Evolutionary conservation across 2,329 filamentous ascomycete species (phyloP).

Genomic region (Leptodontidium sp.): DNA sequence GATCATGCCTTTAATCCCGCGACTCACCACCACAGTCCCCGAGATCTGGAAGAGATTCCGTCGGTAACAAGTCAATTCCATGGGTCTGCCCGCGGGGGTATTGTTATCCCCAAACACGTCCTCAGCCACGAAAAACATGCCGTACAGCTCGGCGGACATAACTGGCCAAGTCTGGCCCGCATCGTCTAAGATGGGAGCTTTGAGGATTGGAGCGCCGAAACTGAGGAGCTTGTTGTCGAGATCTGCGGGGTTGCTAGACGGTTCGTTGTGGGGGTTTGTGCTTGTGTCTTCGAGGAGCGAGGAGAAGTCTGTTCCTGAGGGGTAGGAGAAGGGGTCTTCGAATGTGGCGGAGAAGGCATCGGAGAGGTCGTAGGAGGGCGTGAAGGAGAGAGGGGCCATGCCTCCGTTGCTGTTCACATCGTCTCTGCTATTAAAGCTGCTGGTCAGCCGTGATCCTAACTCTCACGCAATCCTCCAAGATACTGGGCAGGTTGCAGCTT

Average conservation of each 20-base stretch:
- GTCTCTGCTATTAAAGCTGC: constrained; percentile 45
- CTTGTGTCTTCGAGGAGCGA: constrained; percentile 47
- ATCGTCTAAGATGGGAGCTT: constrained; percentile 70
- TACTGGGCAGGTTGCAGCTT: neutral
- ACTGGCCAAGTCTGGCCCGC: constrained; percentile 68
- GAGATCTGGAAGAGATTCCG: constrained; percentile 96
- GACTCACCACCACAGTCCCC: constrained; percentile 82
- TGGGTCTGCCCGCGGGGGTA: constrained; percentile 63
- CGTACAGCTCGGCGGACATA: constrained; percentile 80
- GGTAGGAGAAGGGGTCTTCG: constrained; percentile 70
- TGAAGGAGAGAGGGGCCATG: constrained; percentile 59
- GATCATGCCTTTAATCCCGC: constrained; percentile 72
- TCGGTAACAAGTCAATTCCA: constrained; percentile 93
- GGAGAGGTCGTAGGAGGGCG: constrained; percentile 67
- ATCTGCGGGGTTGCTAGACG: constrained; percentile 47
- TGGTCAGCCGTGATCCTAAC: constrained; percentile 9
- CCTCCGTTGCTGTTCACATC: constrained; percentile 46
- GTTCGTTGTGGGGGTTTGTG: constrained; percentile 32
- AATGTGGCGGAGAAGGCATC: constrained; percentile 67
- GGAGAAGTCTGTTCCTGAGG: constrained; percentile 54
- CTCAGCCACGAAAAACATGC: constrained; percentile 90
- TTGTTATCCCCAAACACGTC: constrained; percentile 69
- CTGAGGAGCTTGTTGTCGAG: constrained; percentile 77
- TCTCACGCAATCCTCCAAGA: neutral
- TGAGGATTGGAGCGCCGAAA: constrained; percentile 71